These are phyloP conservation scores for Oropetium thomaeum DNA, from an alignment of 176 grass and related monocot species.

Conservation along the genomic window DNA sequence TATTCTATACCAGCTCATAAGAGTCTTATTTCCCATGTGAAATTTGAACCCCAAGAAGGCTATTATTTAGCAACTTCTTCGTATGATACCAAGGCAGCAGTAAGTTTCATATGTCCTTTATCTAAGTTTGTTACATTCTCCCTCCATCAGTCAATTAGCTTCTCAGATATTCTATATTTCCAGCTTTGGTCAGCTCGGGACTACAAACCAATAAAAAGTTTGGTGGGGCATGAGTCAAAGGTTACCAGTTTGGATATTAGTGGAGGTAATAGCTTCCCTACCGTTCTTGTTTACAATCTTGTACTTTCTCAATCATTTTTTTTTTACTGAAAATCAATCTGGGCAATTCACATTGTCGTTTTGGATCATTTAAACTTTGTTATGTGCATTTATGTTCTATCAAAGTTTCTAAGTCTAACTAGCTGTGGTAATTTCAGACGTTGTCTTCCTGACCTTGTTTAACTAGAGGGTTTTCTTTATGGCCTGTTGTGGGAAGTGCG, in stretches of 20 bases:
- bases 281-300: conserved; percentile 3
- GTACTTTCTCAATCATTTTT: conserved; percentile 16
- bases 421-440: neutral
- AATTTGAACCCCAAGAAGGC: conserved; percentile 96
- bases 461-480: neutral
- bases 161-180: conserved; percentile 19
- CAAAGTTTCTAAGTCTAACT: conserved; percentile 26
- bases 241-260: conserved; percentile 98
- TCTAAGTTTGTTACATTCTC: neutral
- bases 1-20: conserved; percentile 97
- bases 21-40: conserved; percentile 86
- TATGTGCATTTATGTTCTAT: neutral
- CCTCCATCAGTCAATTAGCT: neutral
- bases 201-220: conserved; percentile 92
- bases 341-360: conserved; percentile 6
- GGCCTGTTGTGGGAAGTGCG: neutral
- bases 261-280: conserved; percentile 50
- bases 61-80: conserved; percentile 87
- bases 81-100: conserved; percentile 86
- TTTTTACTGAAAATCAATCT: conserved; percentile 4
- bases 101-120: conserved; percentile 36
- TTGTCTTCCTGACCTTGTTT: conserved; percentile 7
- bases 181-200: conserved; percentile 90
- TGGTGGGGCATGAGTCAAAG: conserved; percentile 86
- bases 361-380: neutral